phyloP scores from a whole-genome alignment of 805 yeast species.

The Candida parachauliodes region DNA sequence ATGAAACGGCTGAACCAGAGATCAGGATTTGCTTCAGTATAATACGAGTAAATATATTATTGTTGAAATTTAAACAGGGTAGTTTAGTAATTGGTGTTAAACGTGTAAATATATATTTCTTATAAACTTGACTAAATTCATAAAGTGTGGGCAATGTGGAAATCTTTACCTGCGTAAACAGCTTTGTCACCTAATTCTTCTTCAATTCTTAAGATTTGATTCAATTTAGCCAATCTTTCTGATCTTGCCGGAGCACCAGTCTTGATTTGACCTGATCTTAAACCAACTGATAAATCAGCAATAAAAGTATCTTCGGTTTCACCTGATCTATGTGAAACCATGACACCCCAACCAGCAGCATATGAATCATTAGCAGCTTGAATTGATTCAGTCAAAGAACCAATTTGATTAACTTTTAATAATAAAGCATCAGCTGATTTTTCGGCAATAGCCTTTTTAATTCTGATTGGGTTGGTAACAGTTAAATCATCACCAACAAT shows the following conservation, averaged over 20 bases:
- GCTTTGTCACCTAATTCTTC: slow-evolving; percentile 98
- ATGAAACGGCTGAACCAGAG: too few species aligned
- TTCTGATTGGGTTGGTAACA: slow-evolving; percentile 95
- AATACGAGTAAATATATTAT: too few species aligned
- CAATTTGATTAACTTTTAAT: slow-evolving; percentile 98
- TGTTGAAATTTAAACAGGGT: too few species aligned
- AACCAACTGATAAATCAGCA: slow-evolving; percentile 97
- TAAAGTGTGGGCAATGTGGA: slow-evolving; percentile 51
- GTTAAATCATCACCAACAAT: slow-evolving; percentile 98
- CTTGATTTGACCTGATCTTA: slow-evolving; percentile 98
- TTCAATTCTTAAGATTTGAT: slow-evolving; percentile 98
- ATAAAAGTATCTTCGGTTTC: slow-evolving; percentile 98
- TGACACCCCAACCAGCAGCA: slow-evolving; percentile 98
- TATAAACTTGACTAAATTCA: background rate
- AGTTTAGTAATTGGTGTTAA: too few species aligned
- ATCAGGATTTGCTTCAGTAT: too few species aligned
- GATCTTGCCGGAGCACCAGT: slow-evolving; percentile 99
- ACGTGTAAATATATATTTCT: background rate
- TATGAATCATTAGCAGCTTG: slow-evolving; percentile 94
- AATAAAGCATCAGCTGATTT: slow-evolving; percentile 93
- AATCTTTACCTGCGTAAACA: slow-evolving; percentile 87
- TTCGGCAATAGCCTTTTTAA: slow-evolving; percentile 92
- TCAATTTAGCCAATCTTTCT: slow-evolving; percentile 98
- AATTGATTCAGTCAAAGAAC: slow-evolving; percentile 93
- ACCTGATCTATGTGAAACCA: slow-evolving; percentile 99